A percentile compares a stretch with the other conserved stretches of the same genome.
Conservation (phyloP, 2,329 filamentous ascomycete genomes). For the Exophiala sideris region DNA sequence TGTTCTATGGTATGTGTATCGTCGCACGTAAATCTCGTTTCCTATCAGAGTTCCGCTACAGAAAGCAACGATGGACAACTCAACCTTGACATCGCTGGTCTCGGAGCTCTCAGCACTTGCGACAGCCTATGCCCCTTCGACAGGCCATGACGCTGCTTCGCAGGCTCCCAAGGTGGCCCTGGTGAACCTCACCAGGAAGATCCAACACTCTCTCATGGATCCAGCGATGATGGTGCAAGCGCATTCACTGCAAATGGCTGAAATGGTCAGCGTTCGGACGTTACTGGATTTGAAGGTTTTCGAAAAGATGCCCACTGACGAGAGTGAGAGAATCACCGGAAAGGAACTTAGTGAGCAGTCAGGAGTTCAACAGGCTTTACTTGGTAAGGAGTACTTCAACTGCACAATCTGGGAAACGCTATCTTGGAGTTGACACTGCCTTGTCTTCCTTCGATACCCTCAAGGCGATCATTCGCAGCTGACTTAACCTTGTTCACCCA, state of each 20-base stretch:
- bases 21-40: not conserved
- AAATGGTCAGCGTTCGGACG: slow-evolving; percentile 9
- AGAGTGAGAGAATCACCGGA: slow-evolving; percentile 7
- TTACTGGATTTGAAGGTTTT: slow-evolving; percentile 13
- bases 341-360: slow-evolving; percentile 5
- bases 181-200: slow-evolving; percentile 9
- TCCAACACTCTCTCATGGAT: slow-evolving; percentile 10
- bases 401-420: no score
- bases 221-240: slow-evolving; percentile 13
- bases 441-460: no score
- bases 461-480: not conserved
- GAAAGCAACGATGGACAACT: not conserved
- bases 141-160: slow-evolving; percentile 8
- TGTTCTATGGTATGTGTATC: no score
- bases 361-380: slow-evolving; percentile 7
- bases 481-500: not conserved
- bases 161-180: slow-evolving; percentile 7
- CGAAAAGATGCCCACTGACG: slow-evolving; percentile 7
- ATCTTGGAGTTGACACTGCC: no score
- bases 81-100: slow-evolving; percentile 1
- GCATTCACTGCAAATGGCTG: slow-evolving; percentile 13
- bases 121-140: slow-evolving; percentile 1
- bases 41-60: not conserved
- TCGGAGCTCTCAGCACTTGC: slow-evolving; percentile 6
- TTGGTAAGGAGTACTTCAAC: not conserved